Percentiles rank a stretch among this genome's conserved stretches.
Evolutionary conservation across 2,329 filamentous ascomycete species (phyloP).

Genomic region (Remersonia thermophila): DNA sequence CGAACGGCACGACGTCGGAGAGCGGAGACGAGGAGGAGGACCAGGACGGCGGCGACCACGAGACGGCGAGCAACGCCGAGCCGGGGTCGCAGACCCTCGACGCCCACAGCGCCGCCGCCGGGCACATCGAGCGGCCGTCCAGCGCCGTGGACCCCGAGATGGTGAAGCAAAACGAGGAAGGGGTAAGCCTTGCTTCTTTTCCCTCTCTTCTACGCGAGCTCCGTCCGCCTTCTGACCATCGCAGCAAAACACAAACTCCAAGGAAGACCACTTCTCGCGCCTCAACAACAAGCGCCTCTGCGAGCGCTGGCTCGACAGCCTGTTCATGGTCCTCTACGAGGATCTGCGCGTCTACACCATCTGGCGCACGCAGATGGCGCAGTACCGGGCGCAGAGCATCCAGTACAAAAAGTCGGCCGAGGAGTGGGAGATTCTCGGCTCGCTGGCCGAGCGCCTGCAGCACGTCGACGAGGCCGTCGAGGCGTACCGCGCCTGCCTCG

Average conservation of each 20-base stretch:
- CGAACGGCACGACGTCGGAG: conserved; percentile 30
- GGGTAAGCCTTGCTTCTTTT: conserved; percentile 39
- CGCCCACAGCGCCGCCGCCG: conserved; percentile 23
- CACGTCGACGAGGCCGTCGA: conserved; percentile 85
- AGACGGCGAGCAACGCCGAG: conserved; percentile 21
- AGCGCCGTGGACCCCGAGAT: conserved; percentile 67
- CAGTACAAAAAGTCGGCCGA: conserved; percentile 94
- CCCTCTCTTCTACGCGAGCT: no score
- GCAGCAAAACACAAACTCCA: conserved; percentile 24
- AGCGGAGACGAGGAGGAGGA: conserved; percentile 20
- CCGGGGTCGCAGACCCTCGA: conserved; percentile 21
- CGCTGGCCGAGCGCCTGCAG: conserved; percentile 83
- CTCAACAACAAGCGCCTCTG: conserved; percentile 96
- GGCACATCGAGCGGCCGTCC: conserved; percentile 60
- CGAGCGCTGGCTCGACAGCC: conserved; percentile 93
- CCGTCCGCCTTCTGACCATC: no score
- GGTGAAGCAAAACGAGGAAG: conserved; percentile 60
- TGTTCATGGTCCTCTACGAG: conserved; percentile 99
- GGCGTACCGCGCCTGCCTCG: conserved; percentile 79
- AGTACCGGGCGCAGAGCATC: conserved; percentile 84
- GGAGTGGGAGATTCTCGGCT: conserved; percentile 96
- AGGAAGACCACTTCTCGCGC: conserved; percentile 66
- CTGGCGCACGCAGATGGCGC: conserved; percentile 95
- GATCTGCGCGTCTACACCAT: conserved; percentile 97
- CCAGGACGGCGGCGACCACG: conserved; percentile 18